A percentile compares a stretch with the other conserved stretches of the same genome.
Evolutionary conservation across 768 basidiomycete species (phyloP).

Genomic region (Collybia sordida): DNA sequence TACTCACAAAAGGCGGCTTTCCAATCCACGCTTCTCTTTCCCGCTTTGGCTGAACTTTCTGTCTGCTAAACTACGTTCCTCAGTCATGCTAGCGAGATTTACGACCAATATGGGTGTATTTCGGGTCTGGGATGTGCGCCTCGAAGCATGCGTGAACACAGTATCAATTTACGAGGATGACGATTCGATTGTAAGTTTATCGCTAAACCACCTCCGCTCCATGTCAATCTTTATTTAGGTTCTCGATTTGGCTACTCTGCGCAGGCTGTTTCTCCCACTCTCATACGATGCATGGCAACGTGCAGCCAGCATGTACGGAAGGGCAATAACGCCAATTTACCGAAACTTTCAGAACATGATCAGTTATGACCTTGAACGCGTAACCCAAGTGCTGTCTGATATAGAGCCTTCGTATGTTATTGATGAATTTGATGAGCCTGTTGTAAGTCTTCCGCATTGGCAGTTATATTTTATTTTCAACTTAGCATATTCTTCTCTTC

Average conservation of each 20-base stretch:
- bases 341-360: constrained; percentile 31
- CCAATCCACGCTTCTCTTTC: background rate
- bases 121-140: constrained; percentile 23
- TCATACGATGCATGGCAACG: constrained; percentile 27
- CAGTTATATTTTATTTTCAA: background rate
- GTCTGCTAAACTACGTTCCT: background rate
- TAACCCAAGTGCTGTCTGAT: constrained; percentile 41
- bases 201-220: too few species aligned
- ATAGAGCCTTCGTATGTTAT: constrained; percentile 28
- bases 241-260: constrained; percentile 27
- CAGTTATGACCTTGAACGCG: constrained; percentile 37
- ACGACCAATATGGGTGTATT: constrained; percentile 12
- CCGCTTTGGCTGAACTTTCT: background rate
- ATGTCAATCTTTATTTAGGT: constrained; percentile 12
- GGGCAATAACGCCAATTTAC: constrained; percentile 32
- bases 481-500: background rate
- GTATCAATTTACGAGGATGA: constrained; percentile 4
- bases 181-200: background rate
- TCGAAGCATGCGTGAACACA: constrained; percentile 12
- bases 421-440: constrained; percentile 10
- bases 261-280: constrained; percentile 17
- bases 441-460: constrained; percentile 15
- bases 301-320: constrained; percentile 25
- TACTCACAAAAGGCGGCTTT: too few species aligned
- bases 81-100: constrained; percentile 25